Conservation (phyloP, 2,329 filamentous ascomycete species). For the Hypoxylon sp. region DNA sequence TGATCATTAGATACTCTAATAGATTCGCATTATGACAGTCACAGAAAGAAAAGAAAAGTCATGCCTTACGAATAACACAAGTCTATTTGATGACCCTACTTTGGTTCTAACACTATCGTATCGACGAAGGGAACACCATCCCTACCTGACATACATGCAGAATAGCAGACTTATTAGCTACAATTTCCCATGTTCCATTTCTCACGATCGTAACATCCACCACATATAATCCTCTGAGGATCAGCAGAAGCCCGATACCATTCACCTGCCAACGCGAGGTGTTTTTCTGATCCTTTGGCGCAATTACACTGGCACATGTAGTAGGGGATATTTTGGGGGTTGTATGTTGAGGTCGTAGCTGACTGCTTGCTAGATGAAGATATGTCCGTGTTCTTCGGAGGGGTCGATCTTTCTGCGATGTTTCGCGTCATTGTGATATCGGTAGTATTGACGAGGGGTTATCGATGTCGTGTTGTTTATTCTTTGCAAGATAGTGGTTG, state of each 20-base stretch:
- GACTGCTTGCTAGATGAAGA: neutral
- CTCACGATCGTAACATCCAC: constrained; percentile 34
- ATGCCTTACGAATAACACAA: neutral
- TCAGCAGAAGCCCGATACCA: constrained; percentile 3
- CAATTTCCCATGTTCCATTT: constrained; percentile 27
- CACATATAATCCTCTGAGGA: constrained; percentile 29
- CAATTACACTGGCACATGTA: constrained; percentile 26
- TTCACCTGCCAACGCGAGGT: neutral
- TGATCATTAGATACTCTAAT: neutral
- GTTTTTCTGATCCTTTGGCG: constrained; percentile 7
- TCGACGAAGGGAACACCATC: neutral
- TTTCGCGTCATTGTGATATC: neutral
- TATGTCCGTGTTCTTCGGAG: neutral
- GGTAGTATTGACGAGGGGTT: neutral
- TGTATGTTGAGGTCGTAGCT: neutral
- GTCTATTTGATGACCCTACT: neutral
- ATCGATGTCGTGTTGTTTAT: neutral
- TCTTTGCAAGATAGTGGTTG: neutral
- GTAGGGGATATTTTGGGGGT: neutral
- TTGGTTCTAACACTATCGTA: neutral
- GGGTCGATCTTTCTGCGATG: neutral
- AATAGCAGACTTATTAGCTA: constrained; percentile 18
- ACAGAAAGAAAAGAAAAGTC: neutral
- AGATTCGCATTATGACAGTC: neutral
- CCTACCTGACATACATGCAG: neutral